phyloP scores from a whole-genome alignment of 257 asterid species.

The Lycium ferocissimum region DNA sequence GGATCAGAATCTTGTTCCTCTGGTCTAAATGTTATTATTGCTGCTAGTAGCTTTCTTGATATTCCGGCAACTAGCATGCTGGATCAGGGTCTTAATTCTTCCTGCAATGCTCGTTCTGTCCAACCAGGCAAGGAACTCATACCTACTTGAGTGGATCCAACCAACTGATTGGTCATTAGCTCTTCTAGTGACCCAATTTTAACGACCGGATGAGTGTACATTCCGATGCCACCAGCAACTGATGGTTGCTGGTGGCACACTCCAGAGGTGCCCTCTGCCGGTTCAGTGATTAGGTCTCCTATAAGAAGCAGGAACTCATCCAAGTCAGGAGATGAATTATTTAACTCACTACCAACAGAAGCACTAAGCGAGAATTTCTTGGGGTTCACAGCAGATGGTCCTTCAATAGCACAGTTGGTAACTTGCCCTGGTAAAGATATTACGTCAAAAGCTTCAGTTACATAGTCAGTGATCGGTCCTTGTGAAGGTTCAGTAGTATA shows the following conservation, averaged over 20 bases:
- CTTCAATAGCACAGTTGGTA: neutral
- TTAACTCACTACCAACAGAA: slow-evolving; percentile 1
- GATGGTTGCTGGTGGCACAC: neutral
- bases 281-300: neutral
- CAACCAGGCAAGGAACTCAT: too few relatives aligned
- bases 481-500: neutral
- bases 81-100: too few relatives aligned
- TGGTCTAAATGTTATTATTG: too few relatives aligned
- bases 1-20: too few relatives aligned
- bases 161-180: neutral
- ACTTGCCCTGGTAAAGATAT: neutral
- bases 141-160: slow-evolving; percentile 14
- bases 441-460: neutral
- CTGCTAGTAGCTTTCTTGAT: too few relatives aligned
- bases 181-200: neutral
- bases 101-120: too few relatives aligned
- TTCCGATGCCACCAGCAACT: neutral
- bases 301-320: neutral
- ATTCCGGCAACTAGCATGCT: too few relatives aligned
- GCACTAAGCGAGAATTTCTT: neutral
- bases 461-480: neutral
- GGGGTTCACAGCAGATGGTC: slow-evolving; percentile 3
- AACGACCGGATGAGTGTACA: neutral
- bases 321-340: neutral
- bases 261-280: neutral